phyloP scores from a whole-genome alignment of 139 green algal species.

The Asterochloris sp. region DNA sequence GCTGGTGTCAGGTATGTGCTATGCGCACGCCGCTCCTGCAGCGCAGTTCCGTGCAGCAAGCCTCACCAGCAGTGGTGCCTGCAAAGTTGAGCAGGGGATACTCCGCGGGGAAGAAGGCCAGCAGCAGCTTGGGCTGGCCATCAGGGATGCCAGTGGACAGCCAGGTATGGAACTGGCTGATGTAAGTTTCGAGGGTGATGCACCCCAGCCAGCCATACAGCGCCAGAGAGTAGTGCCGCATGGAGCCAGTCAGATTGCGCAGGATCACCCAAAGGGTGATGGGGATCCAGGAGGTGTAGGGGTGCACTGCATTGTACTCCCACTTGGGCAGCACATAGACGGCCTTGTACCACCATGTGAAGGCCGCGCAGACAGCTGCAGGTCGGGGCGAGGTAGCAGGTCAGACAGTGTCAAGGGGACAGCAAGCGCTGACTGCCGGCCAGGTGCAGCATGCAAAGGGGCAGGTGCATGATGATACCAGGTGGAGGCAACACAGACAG shows the following conservation, averaged over 20 bases:
- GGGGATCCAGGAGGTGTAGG: constrained; percentile 95
- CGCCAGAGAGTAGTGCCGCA: constrained; percentile 62
- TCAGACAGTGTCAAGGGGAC: no score
- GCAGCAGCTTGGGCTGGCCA: constrained; percentile 85
- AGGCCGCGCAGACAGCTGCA: constrained; percentile 15
- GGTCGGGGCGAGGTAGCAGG: no score
- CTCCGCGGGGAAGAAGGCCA: constrained; percentile 68
- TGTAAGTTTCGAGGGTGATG: constrained; percentile 97
- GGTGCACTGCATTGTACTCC: constrained; percentile 94
- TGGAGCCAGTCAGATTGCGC: constrained; percentile 74
- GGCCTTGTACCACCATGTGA: constrained; percentile 44
- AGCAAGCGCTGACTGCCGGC: no score
- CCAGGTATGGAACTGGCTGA: constrained; percentile 95
- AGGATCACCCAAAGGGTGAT: constrained; percentile 86
- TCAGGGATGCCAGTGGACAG: constrained; percentile 70
- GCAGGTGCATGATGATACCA: no score
- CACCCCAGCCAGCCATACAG: constrained; percentile 93
- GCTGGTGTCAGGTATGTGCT: no score
- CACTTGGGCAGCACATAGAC: constrained; percentile 81
- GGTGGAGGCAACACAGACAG: no score
- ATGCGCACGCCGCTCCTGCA: no score
- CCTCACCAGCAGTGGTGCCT: constrained; percentile 58
- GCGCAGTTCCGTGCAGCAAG: no score
- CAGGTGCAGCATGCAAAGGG: no score
- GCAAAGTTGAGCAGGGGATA: constrained; percentile 95